Conservation (phyloP, 768 basidiomycete genomes). For the Auriscalpium orientale region DNA sequence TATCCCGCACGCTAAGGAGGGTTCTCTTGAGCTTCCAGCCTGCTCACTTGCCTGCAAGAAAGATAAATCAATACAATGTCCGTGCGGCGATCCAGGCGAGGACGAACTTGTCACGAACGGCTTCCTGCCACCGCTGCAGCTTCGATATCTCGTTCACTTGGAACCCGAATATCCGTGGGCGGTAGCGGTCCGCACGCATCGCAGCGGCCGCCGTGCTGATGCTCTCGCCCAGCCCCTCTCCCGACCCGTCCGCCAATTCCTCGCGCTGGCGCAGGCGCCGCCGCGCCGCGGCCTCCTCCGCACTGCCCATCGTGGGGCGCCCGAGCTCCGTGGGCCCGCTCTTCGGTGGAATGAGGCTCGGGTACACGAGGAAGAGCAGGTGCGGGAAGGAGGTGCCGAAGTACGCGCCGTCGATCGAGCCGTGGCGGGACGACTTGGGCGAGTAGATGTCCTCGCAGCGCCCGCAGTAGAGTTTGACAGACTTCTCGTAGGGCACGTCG, state of each 20-base stretch:
- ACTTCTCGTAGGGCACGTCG: conserved; percentile 97
- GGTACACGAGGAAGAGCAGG: conserved; percentile 95
- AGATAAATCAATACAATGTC: not conserved
- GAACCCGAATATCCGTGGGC: conserved; percentile 95
- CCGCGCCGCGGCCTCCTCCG: conserved; percentile 23
- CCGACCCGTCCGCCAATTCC: conserved; percentile 46
- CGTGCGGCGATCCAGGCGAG: not conserved
- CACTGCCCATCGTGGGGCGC: conserved; percentile 18
- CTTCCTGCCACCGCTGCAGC: conserved; percentile 94
- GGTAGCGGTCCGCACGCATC: conserved; percentile 84
- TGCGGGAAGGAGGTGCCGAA: conserved; percentile 98
- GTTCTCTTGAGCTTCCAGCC: conserved; percentile 12
- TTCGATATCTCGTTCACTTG: conserved; percentile 91
- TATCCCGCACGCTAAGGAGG: not conserved
- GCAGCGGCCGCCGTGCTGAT: conserved; percentile 78
- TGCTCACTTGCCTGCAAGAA: conserved; percentile 10
- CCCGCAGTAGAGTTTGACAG: conserved; percentile 97
- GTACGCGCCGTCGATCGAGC: conserved; percentile 96
- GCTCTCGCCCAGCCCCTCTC: conserved; percentile 52
- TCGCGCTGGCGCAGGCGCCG: conserved; percentile 21
- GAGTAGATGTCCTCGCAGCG: conserved; percentile 98
- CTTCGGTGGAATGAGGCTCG: conserved; percentile 85
- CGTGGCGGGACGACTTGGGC: conserved; percentile 94
- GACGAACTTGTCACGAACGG: conserved; percentile 74
- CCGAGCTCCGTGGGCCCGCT: conserved; percentile 39